Base-by-base conservation (phyloP, 768 basidiomycete genomes). In the Podaxis rugospora region DNA sequence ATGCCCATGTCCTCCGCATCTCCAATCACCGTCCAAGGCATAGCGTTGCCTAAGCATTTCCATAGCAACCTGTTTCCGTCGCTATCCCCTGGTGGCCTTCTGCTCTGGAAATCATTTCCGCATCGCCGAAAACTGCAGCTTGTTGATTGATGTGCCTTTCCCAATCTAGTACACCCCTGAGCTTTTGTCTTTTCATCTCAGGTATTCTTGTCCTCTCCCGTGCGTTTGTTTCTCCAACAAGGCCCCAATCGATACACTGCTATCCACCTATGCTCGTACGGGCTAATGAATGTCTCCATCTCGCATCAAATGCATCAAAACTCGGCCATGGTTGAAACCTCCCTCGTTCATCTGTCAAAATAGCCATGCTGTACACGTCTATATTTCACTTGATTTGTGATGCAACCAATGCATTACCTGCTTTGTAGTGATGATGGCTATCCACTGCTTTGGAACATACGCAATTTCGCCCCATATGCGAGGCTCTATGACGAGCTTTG, bases 21-120 rank as follows among this genome's bases (percentile, higher is more conserved):
- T 55, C 51, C 54, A 61, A 49, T 56, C 47, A 51, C 27, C 50
- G 36, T 55, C 32, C 16, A 16, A 16, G 27, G 23, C 23, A 37
- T 54, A 37, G 10, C 59, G 36, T 58, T 51, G 32, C 61, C 55
- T 37, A 39, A 47, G 44, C 28, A 57, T 62, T 27, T 23, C 61
- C 55, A 62, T 62, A 39, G 61, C 44, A 51, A 62, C 61, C 50
- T 55, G 27, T 57, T 62, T 47, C 25, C 49, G 54, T 62, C 32
- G 61, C 47, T 14, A 55, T 25, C 44, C 4, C 49, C n/a, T 14
- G 61, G 21, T 10, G 9, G 40, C 42, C 42, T 21, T 18, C 55
- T 42, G 5, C 39, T 49, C 59, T 55, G 28, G 53, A 18, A 61
- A 44, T 54, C 52, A 42, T 36, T 39, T 37, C 42, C 36, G 42